Conservation (phyloP, 176 grass and related monocot genomes). For the Hyparrhenia diplandra region DNA sequence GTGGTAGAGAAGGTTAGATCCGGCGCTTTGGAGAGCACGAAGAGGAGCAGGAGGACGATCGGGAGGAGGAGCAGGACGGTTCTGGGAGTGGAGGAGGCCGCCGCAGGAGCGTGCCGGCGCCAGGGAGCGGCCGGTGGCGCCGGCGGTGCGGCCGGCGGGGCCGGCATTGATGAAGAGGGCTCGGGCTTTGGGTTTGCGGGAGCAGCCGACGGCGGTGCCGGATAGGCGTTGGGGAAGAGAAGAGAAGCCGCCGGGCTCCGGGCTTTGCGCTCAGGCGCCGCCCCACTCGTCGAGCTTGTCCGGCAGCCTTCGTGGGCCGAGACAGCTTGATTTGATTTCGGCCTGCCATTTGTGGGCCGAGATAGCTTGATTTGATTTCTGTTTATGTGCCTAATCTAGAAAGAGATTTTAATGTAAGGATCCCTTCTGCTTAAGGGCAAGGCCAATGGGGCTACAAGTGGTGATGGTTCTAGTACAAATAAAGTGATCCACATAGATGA, state of each 20-base stretch:
- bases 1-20: constrained; percentile 29
- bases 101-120: constrained; percentile 37
- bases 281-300: not conserved
- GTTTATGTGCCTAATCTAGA: too few relatives aligned
- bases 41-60: constrained; percentile 52
- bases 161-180: constrained; percentile 14
- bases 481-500: too few relatives aligned
- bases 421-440: too few relatives aligned
- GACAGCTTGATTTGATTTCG: not conserved
- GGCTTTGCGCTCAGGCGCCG: not conserved
- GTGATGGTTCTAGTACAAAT: too few relatives aligned
- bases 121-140: constrained; percentile 24
- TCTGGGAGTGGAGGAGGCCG: constrained; percentile 29
- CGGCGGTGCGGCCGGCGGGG: constrained; percentile 1
- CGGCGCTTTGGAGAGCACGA: constrained; percentile 38
- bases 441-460: too few relatives aligned
- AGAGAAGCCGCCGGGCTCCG: not conserved
- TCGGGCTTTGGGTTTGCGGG: not conserved
- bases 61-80: constrained; percentile 40
- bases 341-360: too few relatives aligned
- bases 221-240: not conserved
- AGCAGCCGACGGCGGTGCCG: not conserved
- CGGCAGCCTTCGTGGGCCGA: not conserved
- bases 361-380: too few relatives aligned
- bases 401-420: too few relatives aligned